Base-by-base conservation (phyloP, 371 early-diverging fungal genomes). In the Dentiscutata heterogama region DNA sequence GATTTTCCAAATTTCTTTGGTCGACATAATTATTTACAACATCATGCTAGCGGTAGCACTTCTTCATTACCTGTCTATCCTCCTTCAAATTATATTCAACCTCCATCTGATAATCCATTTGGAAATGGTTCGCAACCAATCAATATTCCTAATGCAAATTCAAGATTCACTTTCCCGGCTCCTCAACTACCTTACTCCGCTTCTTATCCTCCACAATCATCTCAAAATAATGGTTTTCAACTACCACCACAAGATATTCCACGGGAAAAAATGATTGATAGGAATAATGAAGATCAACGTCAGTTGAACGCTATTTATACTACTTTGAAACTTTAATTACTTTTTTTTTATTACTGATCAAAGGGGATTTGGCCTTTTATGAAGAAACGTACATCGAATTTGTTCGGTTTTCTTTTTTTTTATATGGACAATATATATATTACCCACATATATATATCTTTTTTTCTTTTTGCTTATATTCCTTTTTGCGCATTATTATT, bases 181-280 rank as follows among this genome's bases (percentile, higher is more conserved):
- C 79, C 27, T 13, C 79, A 79, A 67, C 25, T 67, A 20, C 54
- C 64, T 42, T 79, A 65, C 31, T 68, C 79, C 18, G 46, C 68
- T 67, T 67, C 68, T 14, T 79, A 79, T 67, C 79, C 79, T 67
- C 79, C 79, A 14, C 79, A 46, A 31, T 42, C 72, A 50, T 60
- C 56, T n/a, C 29, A 8, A 60, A 16, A 61, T 4, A 61, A 42
- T 76, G 61, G 31, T 61, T n/a, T 25, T 20, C 79, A 79, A 54
- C 46, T 79, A 29, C 68, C 54, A 31, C 79, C 79, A 51, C 79
- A 79, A 67, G 79, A 79, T 68, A 79, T 79, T 67, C 79, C 68
- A 42, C 53, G 68, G 68, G 79, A 79, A 67, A 79, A 79, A n/a
- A 67, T 68, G 16, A 27, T 27, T 11, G 56, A 76, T 35, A 67